These are phyloP conservation scores for Luffa aegyptiaca DNA, from an alignment of 306 rosid species.

Conservation along the genomic window DNA sequence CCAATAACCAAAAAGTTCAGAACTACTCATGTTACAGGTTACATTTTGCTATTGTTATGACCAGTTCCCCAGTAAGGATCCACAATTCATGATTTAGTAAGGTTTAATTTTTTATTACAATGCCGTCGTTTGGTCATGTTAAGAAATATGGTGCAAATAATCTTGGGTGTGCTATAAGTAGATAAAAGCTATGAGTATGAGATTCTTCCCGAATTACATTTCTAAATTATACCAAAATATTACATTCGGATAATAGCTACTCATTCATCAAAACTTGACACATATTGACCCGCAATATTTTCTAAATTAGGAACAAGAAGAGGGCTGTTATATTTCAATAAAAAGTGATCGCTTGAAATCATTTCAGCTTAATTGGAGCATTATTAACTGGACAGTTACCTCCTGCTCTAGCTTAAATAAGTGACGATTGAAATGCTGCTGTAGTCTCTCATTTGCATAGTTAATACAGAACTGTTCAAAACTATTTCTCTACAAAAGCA, in stretches of 20 bases:
- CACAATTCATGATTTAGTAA: background rate
- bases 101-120: background rate
- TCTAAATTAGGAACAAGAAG: background rate
- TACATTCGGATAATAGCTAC: background rate
- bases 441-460: constrained; percentile 96
- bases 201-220: background rate
- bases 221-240: background rate
- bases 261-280: background rate
- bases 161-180: background rate
- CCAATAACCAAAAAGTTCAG: background rate
- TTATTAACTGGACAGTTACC: constrained; percentile 36
- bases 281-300: background rate
- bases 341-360: background rate
- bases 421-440: constrained; percentile 98
- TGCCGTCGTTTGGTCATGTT: background rate
- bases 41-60: background rate
- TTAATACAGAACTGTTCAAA: constrained; percentile 99
- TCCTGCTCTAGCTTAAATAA: constrained; percentile 96
- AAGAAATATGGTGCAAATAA: background rate
- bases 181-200: background rate
- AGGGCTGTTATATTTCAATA: background rate
- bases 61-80: background rate
- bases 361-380: background rate
- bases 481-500: constrained; percentile 68
- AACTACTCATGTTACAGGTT: background rate